Evolutionary conservation across 805 yeast species (phyloP), one percentile per base, ranked within the genome.

Genomic region (Jamesozyma piceae): DNA sequence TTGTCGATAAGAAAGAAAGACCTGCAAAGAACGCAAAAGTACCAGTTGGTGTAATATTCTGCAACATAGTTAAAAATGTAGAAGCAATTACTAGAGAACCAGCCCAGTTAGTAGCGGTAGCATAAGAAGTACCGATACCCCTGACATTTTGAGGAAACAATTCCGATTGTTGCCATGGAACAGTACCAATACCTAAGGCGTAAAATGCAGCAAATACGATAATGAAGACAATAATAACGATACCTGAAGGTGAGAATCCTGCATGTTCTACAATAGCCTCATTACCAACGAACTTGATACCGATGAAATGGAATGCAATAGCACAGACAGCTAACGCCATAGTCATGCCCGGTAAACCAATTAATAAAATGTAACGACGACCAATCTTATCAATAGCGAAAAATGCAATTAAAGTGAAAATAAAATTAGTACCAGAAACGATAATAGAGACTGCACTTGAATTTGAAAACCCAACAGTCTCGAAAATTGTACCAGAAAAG

Each of bases 141-240:
- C 98, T 78, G 28, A 90, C 96, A 48, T 79, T 76, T 71, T 89
- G 95, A 29, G 97, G 92, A 68, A 92, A 88, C 57, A 90, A 69
- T 65, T 90, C 98, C 44, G 90, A 82, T 60, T 92, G 97, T 60
- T 90, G 95, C 98, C 98, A 90, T 43, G 97, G 97, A 43, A 87
- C 92, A 63, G 90, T 89, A 66, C 98, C 98, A 52, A 89, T 85
- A 52, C 97, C 97, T 51, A 86, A 69, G 38, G 97, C 95, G 61
- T 89, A 90, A 42, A 82, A 78, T 2, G 95, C 96, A 37, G 89
- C 96, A 58, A 71, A 92, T 33, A 78, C 62, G 49, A 90, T 86
- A 85, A 89, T 88, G 41, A 87, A 80, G 31, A 88, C 72, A 49
- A 92, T 82, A 42, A 90, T 78, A 14, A 89, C 79, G 48, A 84